A percentile compares a stretch with the other conserved stretches of the same genome.
Conservation (phyloP, 192 early-diverging fungal genomes). For the Backusella westeae region DNA sequence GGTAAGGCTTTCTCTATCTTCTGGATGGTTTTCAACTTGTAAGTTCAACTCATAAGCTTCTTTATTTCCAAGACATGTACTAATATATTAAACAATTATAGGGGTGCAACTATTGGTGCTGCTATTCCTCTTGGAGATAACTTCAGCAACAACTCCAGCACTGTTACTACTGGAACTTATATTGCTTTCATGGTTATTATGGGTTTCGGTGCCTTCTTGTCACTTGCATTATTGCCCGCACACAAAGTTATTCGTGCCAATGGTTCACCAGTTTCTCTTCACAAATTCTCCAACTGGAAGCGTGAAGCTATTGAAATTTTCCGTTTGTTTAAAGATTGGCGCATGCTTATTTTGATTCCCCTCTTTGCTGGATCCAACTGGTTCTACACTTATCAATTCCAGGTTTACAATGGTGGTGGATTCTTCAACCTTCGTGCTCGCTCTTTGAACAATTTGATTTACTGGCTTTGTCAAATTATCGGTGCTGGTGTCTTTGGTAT, state of each 20-base stretch:
- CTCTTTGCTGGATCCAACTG: constrained; percentile 74
- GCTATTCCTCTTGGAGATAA: constrained; percentile 71
- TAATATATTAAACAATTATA: constrained; percentile 7
- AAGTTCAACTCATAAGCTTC: neutral
- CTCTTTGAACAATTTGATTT: constrained; percentile 70
- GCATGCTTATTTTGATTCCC: constrained; percentile 64
- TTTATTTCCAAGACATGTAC: neutral
- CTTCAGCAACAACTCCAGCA: constrained; percentile 46
- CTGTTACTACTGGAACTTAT: constrained; percentile 70
- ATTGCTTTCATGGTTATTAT: constrained; percentile 71
- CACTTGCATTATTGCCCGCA: constrained; percentile 56
- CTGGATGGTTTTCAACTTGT: constrained; percentile 82
- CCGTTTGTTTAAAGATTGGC: constrained; percentile 60
- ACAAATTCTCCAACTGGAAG: constrained; percentile 67
- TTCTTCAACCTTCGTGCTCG: constrained; percentile 73
- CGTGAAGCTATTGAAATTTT: constrained; percentile 51
- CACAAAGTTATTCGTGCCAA: constrained; percentile 63
- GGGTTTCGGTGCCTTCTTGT: constrained; percentile 57
- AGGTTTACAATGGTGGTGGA: constrained; percentile 54
- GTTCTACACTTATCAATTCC: constrained; percentile 79
- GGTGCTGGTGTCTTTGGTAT: constrained; percentile 63
- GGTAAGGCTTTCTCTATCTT: constrained; percentile 82
- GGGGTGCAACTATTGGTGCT: constrained; percentile 77
- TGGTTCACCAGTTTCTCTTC: constrained; percentile 64
- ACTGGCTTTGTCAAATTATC: constrained; percentile 76